Evolutionary conservation across 2,329 filamentous ascomycete genomes (phyloP).

Genomic region (Epichloe elymi): DNA sequence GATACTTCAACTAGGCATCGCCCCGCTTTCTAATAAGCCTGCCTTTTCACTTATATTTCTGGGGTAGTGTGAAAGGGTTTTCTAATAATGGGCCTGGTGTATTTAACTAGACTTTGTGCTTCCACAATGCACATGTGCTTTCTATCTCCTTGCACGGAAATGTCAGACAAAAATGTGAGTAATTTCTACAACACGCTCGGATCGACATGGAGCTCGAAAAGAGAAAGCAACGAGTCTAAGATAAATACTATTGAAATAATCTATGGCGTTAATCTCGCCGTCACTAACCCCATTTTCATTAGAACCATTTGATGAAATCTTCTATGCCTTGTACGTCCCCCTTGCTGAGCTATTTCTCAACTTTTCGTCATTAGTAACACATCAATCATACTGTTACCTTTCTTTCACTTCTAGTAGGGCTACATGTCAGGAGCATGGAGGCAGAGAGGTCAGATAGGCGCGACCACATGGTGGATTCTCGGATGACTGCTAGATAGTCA

Average conservation of each 20-base stretch:
- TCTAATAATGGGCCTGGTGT: slow-evolving; percentile 72
- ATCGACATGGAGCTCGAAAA: background rate
- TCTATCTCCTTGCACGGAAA: background rate
- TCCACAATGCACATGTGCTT: background rate
- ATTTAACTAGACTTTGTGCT: slow-evolving; percentile 32
- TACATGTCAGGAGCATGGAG: too few relatives aligned
- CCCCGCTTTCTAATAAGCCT: too few relatives aligned
- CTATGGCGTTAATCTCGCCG: slow-evolving; percentile 45
- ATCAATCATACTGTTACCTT: too few relatives aligned
- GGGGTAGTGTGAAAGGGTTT: slow-evolving; percentile 51
- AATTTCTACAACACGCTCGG: too few relatives aligned
- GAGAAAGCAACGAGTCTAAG: background rate
- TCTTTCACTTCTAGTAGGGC: too few relatives aligned
- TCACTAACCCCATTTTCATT: slow-evolving; percentile 67
- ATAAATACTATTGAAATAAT: slow-evolving; percentile 51
- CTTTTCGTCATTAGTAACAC: too few relatives aligned
- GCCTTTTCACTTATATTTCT: slow-evolving; percentile 45
- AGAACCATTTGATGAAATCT: slow-evolving; percentile 73
- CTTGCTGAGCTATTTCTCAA: too few relatives aligned
- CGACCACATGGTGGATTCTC: too few relatives aligned
- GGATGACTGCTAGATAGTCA: too few relatives aligned
- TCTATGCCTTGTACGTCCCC: too few relatives aligned
- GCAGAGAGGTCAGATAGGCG: too few relatives aligned
- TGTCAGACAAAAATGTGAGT: background rate
- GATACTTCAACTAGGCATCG: too few relatives aligned